Percentiles rank a stretch among this genome's conserved stretches.
phyloP scores from a whole-genome alignment of 179 eudicot genomes.

The Dionaea muscipula region DNA sequence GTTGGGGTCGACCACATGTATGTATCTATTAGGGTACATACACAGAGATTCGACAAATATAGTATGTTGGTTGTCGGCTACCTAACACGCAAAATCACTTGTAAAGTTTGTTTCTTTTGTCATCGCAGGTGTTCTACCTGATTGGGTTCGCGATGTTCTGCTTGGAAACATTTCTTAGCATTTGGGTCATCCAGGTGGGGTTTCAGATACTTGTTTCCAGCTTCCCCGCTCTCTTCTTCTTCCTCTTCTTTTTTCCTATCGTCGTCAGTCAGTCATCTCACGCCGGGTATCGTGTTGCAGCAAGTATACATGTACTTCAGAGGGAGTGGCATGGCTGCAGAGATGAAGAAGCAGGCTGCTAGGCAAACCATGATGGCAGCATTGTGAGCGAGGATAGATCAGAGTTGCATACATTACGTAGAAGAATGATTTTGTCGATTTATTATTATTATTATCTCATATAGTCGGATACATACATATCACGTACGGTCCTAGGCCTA shows the following conservation, averaged over 20 bases:
- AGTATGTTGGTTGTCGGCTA: no score
- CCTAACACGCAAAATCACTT: no score
- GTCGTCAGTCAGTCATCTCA: not conserved
- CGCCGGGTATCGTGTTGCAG: not conserved
- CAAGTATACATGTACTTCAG: constrained; percentile 53
- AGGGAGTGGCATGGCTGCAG: constrained; percentile 52
- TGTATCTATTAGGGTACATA: no score
- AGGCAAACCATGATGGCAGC: constrained; percentile 53
- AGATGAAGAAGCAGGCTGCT: constrained; percentile 44
- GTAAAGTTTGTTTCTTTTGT: not conserved
- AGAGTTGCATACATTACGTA: no score
- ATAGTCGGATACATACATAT: no score
- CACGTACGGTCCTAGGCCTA: no score
- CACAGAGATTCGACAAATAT: no score
- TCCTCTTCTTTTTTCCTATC: not conserved
- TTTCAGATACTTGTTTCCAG: not conserved
- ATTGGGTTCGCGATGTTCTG: constrained; percentile 37
- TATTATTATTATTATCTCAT: no score
- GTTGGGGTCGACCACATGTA: no score
- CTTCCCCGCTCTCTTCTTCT: not conserved
- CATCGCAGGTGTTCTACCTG: constrained; percentile 37
- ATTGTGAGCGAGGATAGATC: constrained; percentile 15
- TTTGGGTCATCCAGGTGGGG: constrained; percentile 47
- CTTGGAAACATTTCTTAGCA: constrained; percentile 42
- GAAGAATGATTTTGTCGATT: no score